Evolutionary conservation across 2,329 filamentous ascomycete genomes (phyloP).

Genomic region (Lecanicillium sp.): DNA sequence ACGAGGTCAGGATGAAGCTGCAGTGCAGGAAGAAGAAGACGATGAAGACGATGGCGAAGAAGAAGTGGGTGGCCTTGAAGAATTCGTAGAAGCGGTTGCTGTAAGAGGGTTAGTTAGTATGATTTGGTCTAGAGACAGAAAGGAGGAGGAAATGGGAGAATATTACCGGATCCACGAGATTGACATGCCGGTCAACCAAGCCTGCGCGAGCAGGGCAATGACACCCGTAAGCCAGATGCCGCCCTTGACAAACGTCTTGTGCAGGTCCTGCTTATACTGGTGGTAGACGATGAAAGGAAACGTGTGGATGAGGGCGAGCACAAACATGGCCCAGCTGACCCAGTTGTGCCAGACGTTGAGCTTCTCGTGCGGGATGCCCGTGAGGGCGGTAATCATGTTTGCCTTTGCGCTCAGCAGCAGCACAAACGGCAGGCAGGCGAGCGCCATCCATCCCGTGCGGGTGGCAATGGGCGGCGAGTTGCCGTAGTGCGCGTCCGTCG

Average conservation of each 20-base stretch:
- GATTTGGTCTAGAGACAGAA: no score
- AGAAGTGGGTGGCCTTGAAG: constrained; percentile 50
- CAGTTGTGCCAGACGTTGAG: constrained; percentile 49
- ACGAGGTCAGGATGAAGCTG: constrained; percentile 45
- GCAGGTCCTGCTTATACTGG: constrained; percentile 39
- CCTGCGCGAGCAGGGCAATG: constrained; percentile 42
- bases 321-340: constrained; percentile 48
- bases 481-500: constrained; percentile 35
- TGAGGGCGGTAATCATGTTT: constrained; percentile 45
- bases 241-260: constrained; percentile 32
- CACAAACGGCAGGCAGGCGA: constrained; percentile 44
- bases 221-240: constrained; percentile 49
- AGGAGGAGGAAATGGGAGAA: not conserved
- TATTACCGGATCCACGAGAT: constrained; percentile 40
- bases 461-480: constrained; percentile 46
- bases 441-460: constrained; percentile 42
- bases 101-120: not conserved
- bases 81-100: constrained; percentile 51
- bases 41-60: constrained; percentile 45
- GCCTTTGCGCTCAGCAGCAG: constrained; percentile 45
- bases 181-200: constrained; percentile 48
- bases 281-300: constrained; percentile 52
- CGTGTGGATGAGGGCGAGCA: constrained; percentile 48
- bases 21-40: constrained; percentile 56
- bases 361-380: constrained; percentile 49